Percentiles rank a stretch among this genome's conserved stretches.
Conservation (phyloP, 2,329 filamentous ascomycete genomes). For the Hypocreales sp. region DNA sequence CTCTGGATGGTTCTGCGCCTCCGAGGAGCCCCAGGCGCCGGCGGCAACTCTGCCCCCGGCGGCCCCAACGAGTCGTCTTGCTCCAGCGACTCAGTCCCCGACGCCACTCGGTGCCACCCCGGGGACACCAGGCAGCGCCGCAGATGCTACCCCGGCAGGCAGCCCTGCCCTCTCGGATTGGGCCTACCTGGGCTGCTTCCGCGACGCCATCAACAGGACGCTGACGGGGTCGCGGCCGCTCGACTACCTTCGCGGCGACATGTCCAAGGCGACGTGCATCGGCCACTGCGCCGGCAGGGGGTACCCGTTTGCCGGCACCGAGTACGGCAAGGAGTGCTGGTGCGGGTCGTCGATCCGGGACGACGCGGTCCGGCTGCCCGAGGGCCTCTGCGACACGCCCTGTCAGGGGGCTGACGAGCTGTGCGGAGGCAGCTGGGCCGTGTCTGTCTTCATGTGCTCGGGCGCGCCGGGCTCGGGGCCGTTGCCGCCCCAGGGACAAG, state of each 20-base stretch:
- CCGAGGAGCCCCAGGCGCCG: constrained; percentile 1
- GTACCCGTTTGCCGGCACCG: constrained; percentile 30
- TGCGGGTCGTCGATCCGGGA: constrained; percentile 20
- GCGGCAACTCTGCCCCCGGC: constrained; percentile 1
- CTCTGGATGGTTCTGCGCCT: constrained; percentile 13
- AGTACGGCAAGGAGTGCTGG: constrained; percentile 35
- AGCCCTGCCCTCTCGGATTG: constrained; percentile 5
- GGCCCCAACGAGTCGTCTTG: too few relatives aligned
- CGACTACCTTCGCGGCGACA: constrained; percentile 14
- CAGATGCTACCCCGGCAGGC: constrained; percentile 1
- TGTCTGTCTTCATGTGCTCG: constrained; percentile 7
- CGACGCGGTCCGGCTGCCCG: constrained; percentile 9
- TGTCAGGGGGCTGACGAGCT: constrained; percentile 7
- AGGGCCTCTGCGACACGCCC: constrained; percentile 8
- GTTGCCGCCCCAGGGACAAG: too few relatives aligned
- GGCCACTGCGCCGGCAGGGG: constrained; percentile 25
- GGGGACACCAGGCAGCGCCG: background rate
- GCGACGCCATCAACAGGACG: constrained; percentile 10
- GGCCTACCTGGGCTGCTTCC: constrained; percentile 16
- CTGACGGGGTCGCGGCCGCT: constrained; percentile 9
- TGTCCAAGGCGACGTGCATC: constrained; percentile 34
- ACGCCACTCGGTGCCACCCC: too few relatives aligned
- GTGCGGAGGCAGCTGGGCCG: constrained; percentile 13
- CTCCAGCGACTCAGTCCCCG: too few relatives aligned
- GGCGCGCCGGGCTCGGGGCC: background rate